These are phyloP conservation scores for Ilex aquifolium DNA, from an alignment of 257 asterid genomes.

Conservation along the genomic window DNA sequence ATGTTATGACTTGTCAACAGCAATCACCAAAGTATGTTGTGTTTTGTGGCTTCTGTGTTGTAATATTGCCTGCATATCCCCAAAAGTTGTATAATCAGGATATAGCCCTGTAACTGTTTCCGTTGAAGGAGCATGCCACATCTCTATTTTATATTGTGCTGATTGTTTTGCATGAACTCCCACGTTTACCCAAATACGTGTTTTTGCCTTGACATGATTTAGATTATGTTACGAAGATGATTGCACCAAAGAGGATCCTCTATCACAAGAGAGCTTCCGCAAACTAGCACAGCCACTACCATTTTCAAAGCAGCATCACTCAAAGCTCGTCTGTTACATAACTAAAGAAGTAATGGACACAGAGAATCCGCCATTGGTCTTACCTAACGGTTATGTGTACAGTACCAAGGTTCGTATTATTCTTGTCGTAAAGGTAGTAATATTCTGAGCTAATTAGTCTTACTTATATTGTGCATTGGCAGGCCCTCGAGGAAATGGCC, in stretches of 20 bases:
- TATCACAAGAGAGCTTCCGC: conserved; percentile 94
- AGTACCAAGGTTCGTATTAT: conserved; percentile 75
- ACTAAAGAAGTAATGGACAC: conserved; percentile 93
- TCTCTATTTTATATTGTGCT: no score
- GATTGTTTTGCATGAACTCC: no score
- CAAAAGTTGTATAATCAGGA: no score
- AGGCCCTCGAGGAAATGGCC: conserved; percentile 96
- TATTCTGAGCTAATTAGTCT: background rate
- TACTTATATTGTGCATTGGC: conserved; percentile 3
- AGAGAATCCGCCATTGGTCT: conserved; percentile 94
- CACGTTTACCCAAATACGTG: conserved; percentile 5
- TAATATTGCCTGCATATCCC: no score
- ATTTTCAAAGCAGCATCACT: conserved; percentile 95
- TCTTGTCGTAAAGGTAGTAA: background rate
- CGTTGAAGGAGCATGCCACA: no score
- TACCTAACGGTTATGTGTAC: conserved; percentile 95
- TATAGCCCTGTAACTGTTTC: no score
- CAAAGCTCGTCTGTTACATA: conserved; percentile 88
- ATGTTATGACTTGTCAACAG: no score
- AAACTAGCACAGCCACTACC: conserved; percentile 83
- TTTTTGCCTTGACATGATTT: conserved; percentile 47
- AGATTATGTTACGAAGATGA: conserved; percentile 91
- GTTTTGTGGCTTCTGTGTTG: no score
- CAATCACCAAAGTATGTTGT: no score
- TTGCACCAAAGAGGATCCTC: conserved; percentile 97